These are phyloP conservation scores for Teratosphaeriaceae sp. DNA, from an alignment of 2,329 filamentous ascomycete genomes.

Conservation along the genomic window DNA sequence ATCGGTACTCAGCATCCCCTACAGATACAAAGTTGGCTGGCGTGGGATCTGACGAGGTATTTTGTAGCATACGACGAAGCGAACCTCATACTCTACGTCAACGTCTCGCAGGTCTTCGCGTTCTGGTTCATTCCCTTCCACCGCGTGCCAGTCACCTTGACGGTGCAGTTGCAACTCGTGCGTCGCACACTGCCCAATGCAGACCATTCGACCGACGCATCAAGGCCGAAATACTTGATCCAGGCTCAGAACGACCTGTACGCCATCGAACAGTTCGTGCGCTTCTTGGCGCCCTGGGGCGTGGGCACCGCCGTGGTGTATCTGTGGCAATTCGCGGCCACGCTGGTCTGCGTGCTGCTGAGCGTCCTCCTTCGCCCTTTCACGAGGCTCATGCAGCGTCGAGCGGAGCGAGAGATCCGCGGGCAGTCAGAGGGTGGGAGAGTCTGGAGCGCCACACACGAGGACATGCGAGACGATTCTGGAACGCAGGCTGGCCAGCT, in stretches of 20 bases:
- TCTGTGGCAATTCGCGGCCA: conserved; percentile 59
- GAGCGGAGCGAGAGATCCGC: conserved; percentile 5
- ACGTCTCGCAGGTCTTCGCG: conserved; percentile 66
- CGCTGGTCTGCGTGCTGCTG: conserved; percentile 54
- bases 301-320: conserved; percentile 43
- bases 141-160: conserved; percentile 41
- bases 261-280: conserved; percentile 66
- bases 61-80: conserved; percentile 64
- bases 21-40: not conserved
- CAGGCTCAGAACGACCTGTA: conserved; percentile 74
- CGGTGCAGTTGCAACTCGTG: conserved; percentile 28
- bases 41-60: too few relatives aligned
- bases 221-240: conserved; percentile 70
- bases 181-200: too few relatives aligned
- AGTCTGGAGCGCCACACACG: not conserved
- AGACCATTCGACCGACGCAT: too few relatives aligned
- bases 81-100: conserved; percentile 63
- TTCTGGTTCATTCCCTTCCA: conserved; percentile 77
- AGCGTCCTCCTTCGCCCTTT: conserved; percentile 4
- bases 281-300: conserved; percentile 59
- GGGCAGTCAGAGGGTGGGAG: not conserved
- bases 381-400: conserved; percentile 39
- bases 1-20: conserved; percentile 38
- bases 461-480: not conserved
- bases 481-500: not conserved